These are phyloP conservation scores for Mycogone perniciosa DNA, from an alignment of 2,329 filamentous ascomycete genomes.

Conservation along the genomic window DNA sequence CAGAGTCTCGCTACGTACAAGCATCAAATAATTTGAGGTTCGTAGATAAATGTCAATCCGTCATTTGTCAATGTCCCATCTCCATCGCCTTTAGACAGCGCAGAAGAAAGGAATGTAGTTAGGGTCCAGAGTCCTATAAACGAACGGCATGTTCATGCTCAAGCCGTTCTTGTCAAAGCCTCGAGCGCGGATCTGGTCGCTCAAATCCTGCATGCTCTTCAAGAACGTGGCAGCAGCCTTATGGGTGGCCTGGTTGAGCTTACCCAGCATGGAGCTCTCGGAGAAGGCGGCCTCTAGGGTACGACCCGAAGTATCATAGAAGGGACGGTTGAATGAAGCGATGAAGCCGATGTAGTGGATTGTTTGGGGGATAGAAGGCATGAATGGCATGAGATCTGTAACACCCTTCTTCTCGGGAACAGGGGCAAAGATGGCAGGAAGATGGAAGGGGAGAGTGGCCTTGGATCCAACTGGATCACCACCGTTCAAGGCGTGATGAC, in stretches of 20 bases:
- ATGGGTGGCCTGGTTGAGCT: slow-evolving; percentile 26
- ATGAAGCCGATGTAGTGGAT: slow-evolving; percentile 32
- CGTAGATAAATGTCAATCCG: no score
- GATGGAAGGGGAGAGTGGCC: slow-evolving; percentile 36
- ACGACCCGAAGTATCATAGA: slow-evolving; percentile 28
- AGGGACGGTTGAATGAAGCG: slow-evolving; percentile 36
- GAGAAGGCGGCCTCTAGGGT: slow-evolving; percentile 38
- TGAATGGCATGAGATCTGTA: slow-evolving; percentile 27
- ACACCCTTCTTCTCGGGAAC: slow-evolving; percentile 35
- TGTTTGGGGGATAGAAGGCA: slow-evolving; percentile 27
- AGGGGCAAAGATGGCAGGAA: slow-evolving; percentile 33
- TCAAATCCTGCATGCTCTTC: slow-evolving; percentile 32
- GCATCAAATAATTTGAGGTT: no score
- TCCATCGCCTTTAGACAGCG: slow-evolving; percentile 8
- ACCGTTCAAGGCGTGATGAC: slow-evolving; percentile 38
- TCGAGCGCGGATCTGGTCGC: slow-evolving; percentile 29
- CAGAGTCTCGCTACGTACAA: no score
- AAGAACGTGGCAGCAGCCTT: slow-evolving; percentile 31
- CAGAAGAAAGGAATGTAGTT: slow-evolving; percentile 16
- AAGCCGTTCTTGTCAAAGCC: slow-evolving; percentile 37
- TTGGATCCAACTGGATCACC: slow-evolving; percentile 31
- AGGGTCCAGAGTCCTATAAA: slow-evolving; percentile 28
- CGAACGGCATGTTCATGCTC: slow-evolving; percentile 41
- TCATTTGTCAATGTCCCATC: neutral
- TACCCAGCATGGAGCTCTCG: slow-evolving; percentile 26